These are phyloP conservation scores for Colletotrichum magnum DNA, from an alignment of 2,329 filamentous ascomycete genomes.

Conservation along the genomic window DNA sequence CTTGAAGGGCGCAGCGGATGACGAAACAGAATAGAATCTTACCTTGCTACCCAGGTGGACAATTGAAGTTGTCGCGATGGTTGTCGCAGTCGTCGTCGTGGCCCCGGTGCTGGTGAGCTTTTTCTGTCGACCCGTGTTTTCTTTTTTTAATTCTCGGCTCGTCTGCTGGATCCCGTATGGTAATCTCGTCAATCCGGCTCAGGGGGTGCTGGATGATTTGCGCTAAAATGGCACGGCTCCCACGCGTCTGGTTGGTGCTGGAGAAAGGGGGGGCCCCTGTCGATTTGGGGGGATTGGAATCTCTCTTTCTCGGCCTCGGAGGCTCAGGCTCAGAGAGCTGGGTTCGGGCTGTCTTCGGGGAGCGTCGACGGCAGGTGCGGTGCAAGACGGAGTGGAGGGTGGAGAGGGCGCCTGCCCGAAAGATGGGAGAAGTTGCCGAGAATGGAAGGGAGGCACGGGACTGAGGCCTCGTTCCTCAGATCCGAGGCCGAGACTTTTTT, in stretches of 20 bases:
- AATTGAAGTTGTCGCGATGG: slow-evolving; percentile 19
- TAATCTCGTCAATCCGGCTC: slow-evolving; percentile 36
- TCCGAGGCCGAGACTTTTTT: background rate
- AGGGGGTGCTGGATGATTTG: slow-evolving; percentile 30
- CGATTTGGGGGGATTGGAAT: background rate
- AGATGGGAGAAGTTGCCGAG: background rate
- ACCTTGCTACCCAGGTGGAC: slow-evolving; percentile 2
- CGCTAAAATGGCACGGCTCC: slow-evolving; percentile 31
- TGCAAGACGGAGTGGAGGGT: slow-evolving; percentile 9
- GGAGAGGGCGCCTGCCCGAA: background rate
- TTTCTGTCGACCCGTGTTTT: slow-evolving; percentile 6
- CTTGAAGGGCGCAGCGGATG: background rate
- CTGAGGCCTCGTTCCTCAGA: slow-evolving; percentile 1
- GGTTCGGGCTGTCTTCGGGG: background rate
- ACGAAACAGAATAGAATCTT: background rate
- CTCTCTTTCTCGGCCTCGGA: background rate
- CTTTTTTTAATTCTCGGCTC: slow-evolving; percentile 9
- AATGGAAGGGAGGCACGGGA: slow-evolving; percentile 14
- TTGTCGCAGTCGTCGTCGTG: slow-evolving; percentile 2
- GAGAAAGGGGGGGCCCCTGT: slow-evolving; percentile 23
- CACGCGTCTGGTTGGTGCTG: slow-evolving; percentile 26
- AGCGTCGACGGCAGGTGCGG: slow-evolving; percentile 5
- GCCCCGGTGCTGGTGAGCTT: slow-evolving; percentile 6
- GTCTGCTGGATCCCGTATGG: slow-evolving; percentile 27
- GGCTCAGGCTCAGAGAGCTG: background rate